Evolutionary conservation across 73 alveolate genomes (phyloP).

Genomic region (Paramecium octaurelia): DNA sequence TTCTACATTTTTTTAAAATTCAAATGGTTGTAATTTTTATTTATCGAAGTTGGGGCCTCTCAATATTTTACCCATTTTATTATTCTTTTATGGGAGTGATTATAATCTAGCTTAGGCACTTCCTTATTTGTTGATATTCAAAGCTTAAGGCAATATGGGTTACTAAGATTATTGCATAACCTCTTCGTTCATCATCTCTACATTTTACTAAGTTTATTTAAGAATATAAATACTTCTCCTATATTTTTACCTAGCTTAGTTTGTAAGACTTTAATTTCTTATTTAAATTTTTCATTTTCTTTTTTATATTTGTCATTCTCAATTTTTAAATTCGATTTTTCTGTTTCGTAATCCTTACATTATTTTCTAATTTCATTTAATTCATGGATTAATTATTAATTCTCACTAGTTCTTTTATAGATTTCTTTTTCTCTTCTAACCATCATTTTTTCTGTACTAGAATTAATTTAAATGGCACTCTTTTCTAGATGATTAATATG

Average conservation of each 20-base stretch:
- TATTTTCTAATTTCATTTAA: conserved; percentile 74
- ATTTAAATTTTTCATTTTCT: not conserved
- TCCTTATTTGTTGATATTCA: conserved; percentile 5
- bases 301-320: conserved; percentile 43
- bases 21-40: conserved; percentile 25
- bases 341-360: conserved; percentile 64
- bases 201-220: not conserved
- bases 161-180: not conserved
- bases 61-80: not conserved
- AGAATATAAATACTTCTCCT: not conserved
- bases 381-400: conserved; percentile 77
- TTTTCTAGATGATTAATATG: conserved; percentile 83
- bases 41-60: conserved; percentile 45
- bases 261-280: not conserved
- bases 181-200: not conserved
- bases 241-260: not conserved
- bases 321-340: conserved; percentile 9
- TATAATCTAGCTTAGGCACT: not conserved
- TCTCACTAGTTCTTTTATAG: conserved; percentile 82
- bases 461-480: conserved; percentile 73
- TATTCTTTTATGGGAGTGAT: not conserved
- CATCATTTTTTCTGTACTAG: conserved; percentile 77
- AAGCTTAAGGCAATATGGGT: not conserved
- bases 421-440: conserved; percentile 77
- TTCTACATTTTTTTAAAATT: not conserved